phyloP scores from a whole-genome alignment of 441 rosid genomes.

The Croton laevigatus region DNA sequence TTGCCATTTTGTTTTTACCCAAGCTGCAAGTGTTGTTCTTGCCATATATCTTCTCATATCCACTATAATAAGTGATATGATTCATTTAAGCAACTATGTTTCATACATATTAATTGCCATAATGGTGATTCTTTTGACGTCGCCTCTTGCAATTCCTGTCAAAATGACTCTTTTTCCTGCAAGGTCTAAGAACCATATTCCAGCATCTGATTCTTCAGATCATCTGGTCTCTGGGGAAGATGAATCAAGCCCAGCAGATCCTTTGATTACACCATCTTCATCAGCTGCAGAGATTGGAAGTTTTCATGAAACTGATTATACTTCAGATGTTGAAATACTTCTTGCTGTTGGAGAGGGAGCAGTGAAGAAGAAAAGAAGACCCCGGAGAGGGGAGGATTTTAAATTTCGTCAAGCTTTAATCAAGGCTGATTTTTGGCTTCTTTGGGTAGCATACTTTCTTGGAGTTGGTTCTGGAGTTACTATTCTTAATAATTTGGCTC shows the following conservation, averaged over 20 bases:
- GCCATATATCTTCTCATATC: slow-evolving; percentile 61
- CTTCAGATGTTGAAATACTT: slow-evolving; percentile 63
- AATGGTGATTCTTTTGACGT: slow-evolving; percentile 53
- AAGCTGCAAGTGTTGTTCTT: slow-evolving; percentile 60
- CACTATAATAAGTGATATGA: slow-evolving; percentile 49
- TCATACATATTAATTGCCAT: slow-evolving; percentile 51
- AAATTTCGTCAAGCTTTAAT: slow-evolving; percentile 67
- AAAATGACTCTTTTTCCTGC: slow-evolving; percentile 89
- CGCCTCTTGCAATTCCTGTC: slow-evolving; percentile 89
- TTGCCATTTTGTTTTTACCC: slow-evolving; percentile 65
- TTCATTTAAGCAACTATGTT: slow-evolving; percentile 36
- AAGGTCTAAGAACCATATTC: slow-evolving; percentile 34
- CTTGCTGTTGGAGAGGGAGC: slow-evolving; percentile 94
- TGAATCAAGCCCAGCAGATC: slow-evolving; percentile 37
- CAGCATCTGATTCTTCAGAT: slow-evolving; percentile 55
- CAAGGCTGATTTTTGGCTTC: slow-evolving; percentile 97
- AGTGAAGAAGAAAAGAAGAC: slow-evolving; percentile 75
- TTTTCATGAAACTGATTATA: slow-evolving; percentile 52
- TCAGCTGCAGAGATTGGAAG: slow-evolving; percentile 64
- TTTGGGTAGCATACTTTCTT: slow-evolving; percentile 77
- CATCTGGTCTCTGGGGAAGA: slow-evolving; percentile 46
- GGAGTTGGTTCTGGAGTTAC: slow-evolving; percentile 95
- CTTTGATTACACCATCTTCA: slow-evolving; percentile 60
- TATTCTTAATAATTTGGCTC: slow-evolving; percentile 89
- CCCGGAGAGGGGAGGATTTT: slow-evolving; percentile 94